These are phyloP conservation scores for Salix brachista DNA, from an alignment of 345 rosid species.

Conservation along the genomic window DNA sequence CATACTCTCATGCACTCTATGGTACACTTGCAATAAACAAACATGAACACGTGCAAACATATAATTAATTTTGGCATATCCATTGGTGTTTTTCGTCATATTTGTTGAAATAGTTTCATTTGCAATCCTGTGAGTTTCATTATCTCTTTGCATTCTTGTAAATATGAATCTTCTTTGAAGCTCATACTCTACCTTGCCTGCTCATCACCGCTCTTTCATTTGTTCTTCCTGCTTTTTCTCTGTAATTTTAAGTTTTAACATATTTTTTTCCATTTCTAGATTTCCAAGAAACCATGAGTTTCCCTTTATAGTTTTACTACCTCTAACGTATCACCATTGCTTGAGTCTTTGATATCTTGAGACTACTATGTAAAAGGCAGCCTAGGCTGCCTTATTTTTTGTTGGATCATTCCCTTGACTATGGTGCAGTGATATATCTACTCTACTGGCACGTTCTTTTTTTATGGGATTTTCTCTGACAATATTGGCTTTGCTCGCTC, in stretches of 20 bases:
- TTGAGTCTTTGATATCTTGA: neutral
- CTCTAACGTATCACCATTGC: neutral
- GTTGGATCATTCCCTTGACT: conserved; percentile 1
- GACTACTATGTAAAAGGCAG: neutral
- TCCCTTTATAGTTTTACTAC: neutral
- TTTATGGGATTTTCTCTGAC: conserved; percentile 73
- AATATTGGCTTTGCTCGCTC: conserved; percentile 75
- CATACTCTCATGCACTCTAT: too few relatives aligned
- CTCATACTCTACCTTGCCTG: too few relatives aligned
- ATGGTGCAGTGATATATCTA: conserved; percentile 54
- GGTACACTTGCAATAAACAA: too few relatives aligned
- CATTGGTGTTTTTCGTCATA: too few relatives aligned
- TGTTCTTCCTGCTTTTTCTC: too few relatives aligned
- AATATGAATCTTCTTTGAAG: too few relatives aligned
- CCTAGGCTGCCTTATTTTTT: neutral
- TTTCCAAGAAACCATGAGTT: neutral
- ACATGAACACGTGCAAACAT: too few relatives aligned
- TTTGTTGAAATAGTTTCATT: too few relatives aligned
- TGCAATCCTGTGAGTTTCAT: too few relatives aligned
- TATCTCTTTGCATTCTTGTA: too few relatives aligned
- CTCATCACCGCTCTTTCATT: too few relatives aligned
- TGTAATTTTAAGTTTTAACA: neutral
- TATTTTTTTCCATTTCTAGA: neutral
- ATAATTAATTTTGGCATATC: too few relatives aligned
- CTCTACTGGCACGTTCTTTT: conserved; percentile 76